A percentile compares a stretch with the other conserved stretches of the same genome.
Conservation (phyloP, 139 green algal genomes). For the Chlamydomonas sp. region DNA sequence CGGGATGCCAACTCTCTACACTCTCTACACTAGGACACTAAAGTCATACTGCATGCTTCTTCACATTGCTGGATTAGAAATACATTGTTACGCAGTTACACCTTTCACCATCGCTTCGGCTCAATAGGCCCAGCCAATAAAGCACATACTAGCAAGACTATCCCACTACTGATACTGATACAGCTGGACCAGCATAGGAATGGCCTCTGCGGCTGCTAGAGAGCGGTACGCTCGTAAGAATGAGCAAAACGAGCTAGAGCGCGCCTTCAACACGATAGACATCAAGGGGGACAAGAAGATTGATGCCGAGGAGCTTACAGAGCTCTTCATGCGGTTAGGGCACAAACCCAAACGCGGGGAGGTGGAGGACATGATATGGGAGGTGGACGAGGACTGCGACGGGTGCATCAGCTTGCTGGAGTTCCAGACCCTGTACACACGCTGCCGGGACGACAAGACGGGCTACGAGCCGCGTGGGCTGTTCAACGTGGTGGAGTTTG, state of each 20-base stretch:
- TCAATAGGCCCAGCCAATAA: too few species aligned
- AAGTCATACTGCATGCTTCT: too few species aligned
- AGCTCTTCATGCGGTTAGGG: conserved; percentile 75
- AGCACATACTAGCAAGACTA: too few species aligned
- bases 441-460: conserved; percentile 75
- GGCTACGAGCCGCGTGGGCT: conserved; percentile 91
- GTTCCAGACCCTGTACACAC: conserved; percentile 91
- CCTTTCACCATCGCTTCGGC: too few species aligned
- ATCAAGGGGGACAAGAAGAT: conserved; percentile 83
- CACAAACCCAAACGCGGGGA: conserved; percentile 85
- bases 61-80: too few species aligned
- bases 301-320: conserved; percentile 83
- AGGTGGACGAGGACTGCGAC: conserved; percentile 97
- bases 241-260: conserved; percentile 82
- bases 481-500: conserved; percentile 95
- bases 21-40: too few species aligned
- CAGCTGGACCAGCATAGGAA: neutral
- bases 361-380: conserved; percentile 97
- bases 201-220: conserved; percentile 60
- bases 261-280: conserved; percentile 88
- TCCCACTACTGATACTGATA: too few species aligned
- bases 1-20: too few species aligned
- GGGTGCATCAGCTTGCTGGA: conserved; percentile 75
- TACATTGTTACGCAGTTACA: too few species aligned
- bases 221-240: conserved; percentile 90